Evolutionary conservation across 768 basidiomycete species (phyloP), one percentile per base, ranked within the genome.

Genomic region (Trametes coccinea): DNA sequence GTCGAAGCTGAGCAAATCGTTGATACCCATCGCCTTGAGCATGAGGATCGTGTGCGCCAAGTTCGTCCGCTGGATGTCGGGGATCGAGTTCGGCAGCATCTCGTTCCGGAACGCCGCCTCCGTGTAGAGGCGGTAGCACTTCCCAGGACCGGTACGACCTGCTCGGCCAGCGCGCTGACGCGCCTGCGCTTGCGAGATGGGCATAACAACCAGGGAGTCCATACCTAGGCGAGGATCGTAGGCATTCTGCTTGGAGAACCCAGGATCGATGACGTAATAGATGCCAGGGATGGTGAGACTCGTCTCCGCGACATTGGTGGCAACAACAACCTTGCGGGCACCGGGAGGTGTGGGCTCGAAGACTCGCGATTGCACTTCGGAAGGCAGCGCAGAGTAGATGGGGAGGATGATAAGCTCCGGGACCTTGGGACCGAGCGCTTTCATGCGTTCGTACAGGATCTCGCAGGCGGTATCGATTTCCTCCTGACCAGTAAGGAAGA

Each of bases 231-330:
- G 84, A 17, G 97, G 95, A 72, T 99, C 97, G 72, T 97, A 99
- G 1, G 95, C 96, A 71, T 98, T 98, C 75, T 99, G 97, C 75
- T 99, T 99, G 39, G 94, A 89, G 77, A 99, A 98, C 11, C 97
- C 97, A 1, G 97, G 96, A 71, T 99, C 97, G 63, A 99, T 89
- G 67, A 99, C 96, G 68, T 98, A 99, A 80, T 98, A 98, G 72
- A 99, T 97, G 33, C 95, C 97, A 37, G 95, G 94, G 69, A 98
- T 99, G 7, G 97, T 98, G 72, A 99, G 80, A 77, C 93, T 95
- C 10, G 97, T 98, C 79, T 99, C 97, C 2, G 97, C 97, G 56
- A 98, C 95, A 74, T 98, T 99, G 29, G 97, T 99, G n/a, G 97
- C 96, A 67, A 99, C 93, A 70, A 98, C 95, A 63, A 96, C 94